phyloP scores from a whole-genome alignment of 208 protist species.

The Trichomonas gallinae region DNA sequence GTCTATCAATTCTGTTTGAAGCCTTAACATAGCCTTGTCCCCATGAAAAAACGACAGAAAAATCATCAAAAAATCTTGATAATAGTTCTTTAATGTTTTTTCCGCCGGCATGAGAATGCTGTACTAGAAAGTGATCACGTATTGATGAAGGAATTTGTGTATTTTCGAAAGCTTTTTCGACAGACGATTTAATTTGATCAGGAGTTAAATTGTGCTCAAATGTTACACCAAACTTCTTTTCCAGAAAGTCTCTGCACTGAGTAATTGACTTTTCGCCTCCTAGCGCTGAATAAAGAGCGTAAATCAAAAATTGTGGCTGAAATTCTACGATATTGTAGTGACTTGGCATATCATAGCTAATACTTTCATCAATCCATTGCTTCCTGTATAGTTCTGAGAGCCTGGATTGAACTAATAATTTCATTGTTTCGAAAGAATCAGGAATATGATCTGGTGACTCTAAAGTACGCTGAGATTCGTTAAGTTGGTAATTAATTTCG shows the following conservation, averaged over 20 bases:
- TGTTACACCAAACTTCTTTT: neutral
- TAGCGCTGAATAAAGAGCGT: neutral
- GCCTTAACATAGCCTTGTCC: neutral
- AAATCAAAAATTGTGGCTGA: neutral
- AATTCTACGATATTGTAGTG: neutral
- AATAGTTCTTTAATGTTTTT: neutral
- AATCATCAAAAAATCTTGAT: neutral
- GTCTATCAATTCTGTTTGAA: neutral
- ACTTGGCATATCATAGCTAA: neutral
- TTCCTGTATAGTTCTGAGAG: neutral
- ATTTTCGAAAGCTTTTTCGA: neutral
- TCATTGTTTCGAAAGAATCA: neutral
- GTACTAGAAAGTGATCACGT: neutral
- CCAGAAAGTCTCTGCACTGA: neutral
- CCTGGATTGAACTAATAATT: neutral
- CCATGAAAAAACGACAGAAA: neutral
- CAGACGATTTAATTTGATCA: neutral
- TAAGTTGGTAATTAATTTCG: neutral
- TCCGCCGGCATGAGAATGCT: neutral
- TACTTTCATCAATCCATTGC: neutral
- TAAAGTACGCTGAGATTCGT: neutral
- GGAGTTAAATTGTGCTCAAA: neutral
- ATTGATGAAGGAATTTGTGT: neutral
- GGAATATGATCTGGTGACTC: neutral
- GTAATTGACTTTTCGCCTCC: neutral